These are phyloP conservation scores for Toxicodendron radicans DNA, from an alignment of 345 rosid species.

Conservation along the genomic window DNA sequence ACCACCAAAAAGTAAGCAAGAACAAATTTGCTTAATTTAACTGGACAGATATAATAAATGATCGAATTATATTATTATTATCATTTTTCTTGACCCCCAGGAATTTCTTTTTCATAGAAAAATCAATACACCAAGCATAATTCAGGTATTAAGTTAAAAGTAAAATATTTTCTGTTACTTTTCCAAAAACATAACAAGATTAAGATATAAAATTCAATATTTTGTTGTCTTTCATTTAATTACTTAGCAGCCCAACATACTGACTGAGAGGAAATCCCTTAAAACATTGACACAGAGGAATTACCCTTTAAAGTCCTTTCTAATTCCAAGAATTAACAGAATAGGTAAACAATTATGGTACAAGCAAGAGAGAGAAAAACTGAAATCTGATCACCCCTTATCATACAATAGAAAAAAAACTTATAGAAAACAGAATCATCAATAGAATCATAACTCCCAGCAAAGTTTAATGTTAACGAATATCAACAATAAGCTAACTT, in stretches of 20 bases:
- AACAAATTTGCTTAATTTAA: not conserved
- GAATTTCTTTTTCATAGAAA: too few relatives aligned
- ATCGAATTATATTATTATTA: not conserved
- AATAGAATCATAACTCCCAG: not conserved
- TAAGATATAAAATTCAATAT: not conserved
- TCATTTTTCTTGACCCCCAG: not conserved
- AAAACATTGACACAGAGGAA: not conserved
- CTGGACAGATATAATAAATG: not conserved
- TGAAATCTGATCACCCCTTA: not conserved
- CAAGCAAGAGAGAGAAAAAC: not conserved
- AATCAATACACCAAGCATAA: not conserved
- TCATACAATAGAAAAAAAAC: not conserved
- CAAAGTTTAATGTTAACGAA: not conserved
- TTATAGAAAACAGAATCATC: not conserved
- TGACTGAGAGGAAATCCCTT: not conserved
- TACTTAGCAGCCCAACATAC: not conserved
- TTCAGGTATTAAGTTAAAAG: not conserved
- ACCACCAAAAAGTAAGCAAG: conserved; percentile 2
- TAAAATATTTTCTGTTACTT: not conserved
- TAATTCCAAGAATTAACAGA: not conserved
- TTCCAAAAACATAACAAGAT: not conserved
- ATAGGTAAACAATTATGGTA: too few relatives aligned
- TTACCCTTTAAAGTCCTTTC: not conserved
- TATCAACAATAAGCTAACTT: not conserved
- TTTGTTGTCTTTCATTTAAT: not conserved